Percentiles rank a stretch among this genome's conserved stretches.
Evolutionary conservation across 2,329 filamentous ascomycete species (phyloP).

Genomic region (Xylaria multiplex): DNA sequence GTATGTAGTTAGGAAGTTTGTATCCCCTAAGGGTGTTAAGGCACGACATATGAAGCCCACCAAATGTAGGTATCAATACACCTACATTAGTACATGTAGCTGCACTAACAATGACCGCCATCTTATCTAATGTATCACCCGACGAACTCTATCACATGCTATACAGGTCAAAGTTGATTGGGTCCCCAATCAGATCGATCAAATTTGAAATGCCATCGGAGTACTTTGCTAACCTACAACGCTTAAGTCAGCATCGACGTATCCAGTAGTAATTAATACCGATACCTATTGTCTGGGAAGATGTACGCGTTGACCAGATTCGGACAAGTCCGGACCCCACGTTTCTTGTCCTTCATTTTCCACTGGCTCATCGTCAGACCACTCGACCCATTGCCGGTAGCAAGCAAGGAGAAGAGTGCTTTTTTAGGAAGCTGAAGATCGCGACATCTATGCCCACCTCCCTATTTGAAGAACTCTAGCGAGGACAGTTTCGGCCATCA

Average conservation of each 20-base stretch:
- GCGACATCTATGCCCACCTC: constrained; percentile 19
- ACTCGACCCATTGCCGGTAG: constrained; percentile 2
- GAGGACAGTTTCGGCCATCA: neutral
- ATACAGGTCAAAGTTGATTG: neutral
- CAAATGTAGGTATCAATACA: no score
- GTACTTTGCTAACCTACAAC: neutral
- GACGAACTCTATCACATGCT: constrained; percentile 1
- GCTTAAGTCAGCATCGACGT: neutral
- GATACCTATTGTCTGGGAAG: no score
- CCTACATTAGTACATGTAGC: no score
- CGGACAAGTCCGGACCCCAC: constrained; percentile 22
- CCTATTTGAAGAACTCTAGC: constrained; percentile 25
- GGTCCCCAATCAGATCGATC: neutral
- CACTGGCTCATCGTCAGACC: constrained; percentile 21
- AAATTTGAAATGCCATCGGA: neutral
- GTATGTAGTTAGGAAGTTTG: no score
- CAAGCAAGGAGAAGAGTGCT: constrained; percentile 20
- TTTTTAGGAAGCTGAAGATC: constrained; percentile 33
- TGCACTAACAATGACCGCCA: neutral
- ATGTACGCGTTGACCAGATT: neutral
- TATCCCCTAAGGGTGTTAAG: no score
- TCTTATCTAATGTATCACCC: neutral
- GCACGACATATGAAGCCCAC: no score
- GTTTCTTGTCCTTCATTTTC: constrained; percentile 22
- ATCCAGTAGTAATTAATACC: neutral